Evolutionary conservation across 257 asterid genomes (phyloP).

Genomic region (Fraxinus excelsior): DNA sequence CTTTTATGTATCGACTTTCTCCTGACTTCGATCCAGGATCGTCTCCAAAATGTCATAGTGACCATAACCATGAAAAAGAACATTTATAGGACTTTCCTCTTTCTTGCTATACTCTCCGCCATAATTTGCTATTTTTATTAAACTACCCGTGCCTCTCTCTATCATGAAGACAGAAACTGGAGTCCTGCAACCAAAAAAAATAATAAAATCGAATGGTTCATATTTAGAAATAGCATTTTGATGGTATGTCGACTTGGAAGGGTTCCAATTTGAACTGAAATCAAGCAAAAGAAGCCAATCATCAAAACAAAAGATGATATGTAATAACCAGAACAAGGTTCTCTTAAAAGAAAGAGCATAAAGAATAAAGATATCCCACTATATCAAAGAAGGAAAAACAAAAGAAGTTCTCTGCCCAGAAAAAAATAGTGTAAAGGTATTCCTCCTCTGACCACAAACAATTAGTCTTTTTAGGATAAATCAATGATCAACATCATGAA

Average conservation of each 20-base stretch:
- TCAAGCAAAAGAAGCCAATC: not conserved
- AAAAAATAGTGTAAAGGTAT: not conserved
- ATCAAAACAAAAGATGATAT: not conserved
- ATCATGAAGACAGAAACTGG: constrained; percentile 72
- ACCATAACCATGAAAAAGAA: constrained; percentile 83
- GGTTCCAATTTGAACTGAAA: not conserved
- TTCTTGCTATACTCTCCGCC: constrained; percentile 67
- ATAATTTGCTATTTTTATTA: constrained; percentile 62
- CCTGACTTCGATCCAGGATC: constrained; percentile 24
- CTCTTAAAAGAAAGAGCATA: not conserved
- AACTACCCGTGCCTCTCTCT: constrained; percentile 47
- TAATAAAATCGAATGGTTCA: not conserved
- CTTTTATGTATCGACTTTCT: constrained; percentile 30
- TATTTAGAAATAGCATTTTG: not conserved
- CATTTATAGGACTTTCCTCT: constrained; percentile 48
- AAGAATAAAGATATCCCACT: not conserved
- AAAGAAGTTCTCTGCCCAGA: not conserved
- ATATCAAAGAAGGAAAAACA: not conserved
- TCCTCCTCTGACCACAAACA: not conserved
- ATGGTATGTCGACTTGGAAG: not conserved
- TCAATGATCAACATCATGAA: not conserved
- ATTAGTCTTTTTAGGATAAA: not conserved
- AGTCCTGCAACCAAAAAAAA: constrained; percentile 48
- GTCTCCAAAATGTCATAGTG: constrained; percentile 79
- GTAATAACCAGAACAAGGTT: not conserved